Percentiles rank a stretch among this genome's conserved stretches.
phyloP scores from a whole-genome alignment of 768 basidiomycete genomes.

The Xanthoconium purpureum region DNA sequence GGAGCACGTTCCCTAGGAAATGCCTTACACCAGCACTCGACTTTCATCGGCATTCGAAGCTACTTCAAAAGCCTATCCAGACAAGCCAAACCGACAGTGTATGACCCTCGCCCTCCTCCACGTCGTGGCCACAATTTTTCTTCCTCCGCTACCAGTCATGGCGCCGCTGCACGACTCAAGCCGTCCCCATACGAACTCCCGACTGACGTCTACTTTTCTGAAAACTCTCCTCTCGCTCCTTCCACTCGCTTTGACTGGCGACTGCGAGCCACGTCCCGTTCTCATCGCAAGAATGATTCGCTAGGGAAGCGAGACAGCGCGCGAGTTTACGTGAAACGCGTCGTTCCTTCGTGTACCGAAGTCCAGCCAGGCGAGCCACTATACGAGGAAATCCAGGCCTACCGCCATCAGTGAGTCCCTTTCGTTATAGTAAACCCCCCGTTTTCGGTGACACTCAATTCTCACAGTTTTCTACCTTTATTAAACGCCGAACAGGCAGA shows the following conservation, averaged over 20 bases:
- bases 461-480: conserved; percentile 44
- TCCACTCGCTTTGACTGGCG: conserved; percentile 60
- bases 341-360: conserved; percentile 34
- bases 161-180: conserved; percentile 11
- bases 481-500: conserved; percentile 61
- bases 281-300: conserved; percentile 11
- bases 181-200: conserved; percentile 21
- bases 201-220: conserved; percentile 30
- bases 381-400: conserved; percentile 50
- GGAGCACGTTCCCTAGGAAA: conserved; percentile 6
- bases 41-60: conserved; percentile 31
- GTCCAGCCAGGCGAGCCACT: conserved; percentile 40
- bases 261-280: conserved; percentile 49
- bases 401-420: conserved; percentile 49
- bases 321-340: conserved; percentile 36
- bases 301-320: conserved; percentile 8
- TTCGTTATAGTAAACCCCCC: neutral
- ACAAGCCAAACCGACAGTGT: neutral
- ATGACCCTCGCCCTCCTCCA: neutral
- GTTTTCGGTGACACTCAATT: neutral
- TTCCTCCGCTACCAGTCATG: conserved; percentile 6
- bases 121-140: conserved; percentile 11
- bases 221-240: conserved; percentile 26
- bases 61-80: conserved; percentile 25
- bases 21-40: conserved; percentile 12